phyloP scores from a whole-genome alignment of 768 basidiomycete genomes.

The Dentipellis sp. region DNA sequence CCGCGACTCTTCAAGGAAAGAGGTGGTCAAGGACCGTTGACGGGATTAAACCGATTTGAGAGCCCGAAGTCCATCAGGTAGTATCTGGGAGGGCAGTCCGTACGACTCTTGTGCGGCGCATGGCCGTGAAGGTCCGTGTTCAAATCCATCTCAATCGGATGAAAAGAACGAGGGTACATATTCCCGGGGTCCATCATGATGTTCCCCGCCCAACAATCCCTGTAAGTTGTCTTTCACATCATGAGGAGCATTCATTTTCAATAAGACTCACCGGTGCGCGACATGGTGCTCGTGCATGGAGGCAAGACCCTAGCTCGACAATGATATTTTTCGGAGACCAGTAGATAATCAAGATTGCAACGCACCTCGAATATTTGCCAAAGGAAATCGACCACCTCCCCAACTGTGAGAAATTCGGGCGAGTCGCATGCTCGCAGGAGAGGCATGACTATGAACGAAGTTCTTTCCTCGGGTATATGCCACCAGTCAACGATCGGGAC shows the following conservation, averaged over 20 bases:
- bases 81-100: constrained; percentile 15
- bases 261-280: neutral
- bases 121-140: neutral
- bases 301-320: neutral
- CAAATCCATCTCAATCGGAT: neutral
- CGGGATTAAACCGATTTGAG: constrained; percentile 12
- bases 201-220: neutral
- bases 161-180: neutral
- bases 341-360: neutral
- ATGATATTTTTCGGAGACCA: neutral
- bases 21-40: constrained; percentile 4
- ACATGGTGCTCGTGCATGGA: neutral
- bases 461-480: constrained; percentile 7
- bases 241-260: too few relatives aligned
- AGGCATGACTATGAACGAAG: constrained; percentile 24
- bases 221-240: neutral
- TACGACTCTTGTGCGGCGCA: constrained; percentile 11
- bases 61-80: constrained; percentile 20
- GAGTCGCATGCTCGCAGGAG: constrained; percentile 17
- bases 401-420: constrained; percentile 23
- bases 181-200: neutral
- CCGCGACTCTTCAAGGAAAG: neutral
- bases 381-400: constrained; percentile 25
- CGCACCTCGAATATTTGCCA: constrained; percentile 26
- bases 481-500: constrained; percentile 16